Evolutionary conservation across 2,329 filamentous ascomycete species (phyloP), one percentile per base, ranked within the genome.

Genomic region (Arthrobotrys entomopaga): DNA sequence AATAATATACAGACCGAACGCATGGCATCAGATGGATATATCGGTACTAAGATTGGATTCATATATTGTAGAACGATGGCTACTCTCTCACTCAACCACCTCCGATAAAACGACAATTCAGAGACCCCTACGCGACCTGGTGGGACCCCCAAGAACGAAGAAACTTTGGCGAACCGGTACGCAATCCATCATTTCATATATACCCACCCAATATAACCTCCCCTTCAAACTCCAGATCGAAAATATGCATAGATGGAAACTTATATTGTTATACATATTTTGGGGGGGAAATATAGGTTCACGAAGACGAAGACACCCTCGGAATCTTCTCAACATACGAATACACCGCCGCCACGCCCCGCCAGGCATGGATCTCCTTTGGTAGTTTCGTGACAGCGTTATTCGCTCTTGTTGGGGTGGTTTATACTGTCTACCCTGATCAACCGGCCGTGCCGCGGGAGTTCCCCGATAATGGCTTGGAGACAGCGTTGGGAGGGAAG

Each of bases 61-160:
- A n/a, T n/a, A n/a, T 50, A 26, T n/a, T 22, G n/a, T 81, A 93
- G 91, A 96, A 93, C 82, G 92, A 91, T 80, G 90, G 90, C 82
- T 95, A 92, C 82, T 57, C 61, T 5, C 34, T 73, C 26, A 86
- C 91, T 80, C 92, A 93, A 83, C 91, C 91, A 70, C 88, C 89
- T 13, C 83, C 86, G 64, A 84, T 94, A 83, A 97, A 97, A 86
- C 91, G 94, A 79, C 90, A 93, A 82, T 91, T 92, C 84, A 92
- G 95, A 81, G 95, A 98, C 82, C 95, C 96, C 40, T 88, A 98
- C 82, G 94, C 83, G 81, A 89, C 92, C 81, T 99, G 93, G 92
- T 98, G 93, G 92, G 94, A 99, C 83, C 91, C 93, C 82, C 95
- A 99, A 84, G 95, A 98, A 83, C 90, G 93, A 81, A 89, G 95